Conservation (phyloP, 768 basidiomycete species). For the Lactarius psammicola region DNA sequence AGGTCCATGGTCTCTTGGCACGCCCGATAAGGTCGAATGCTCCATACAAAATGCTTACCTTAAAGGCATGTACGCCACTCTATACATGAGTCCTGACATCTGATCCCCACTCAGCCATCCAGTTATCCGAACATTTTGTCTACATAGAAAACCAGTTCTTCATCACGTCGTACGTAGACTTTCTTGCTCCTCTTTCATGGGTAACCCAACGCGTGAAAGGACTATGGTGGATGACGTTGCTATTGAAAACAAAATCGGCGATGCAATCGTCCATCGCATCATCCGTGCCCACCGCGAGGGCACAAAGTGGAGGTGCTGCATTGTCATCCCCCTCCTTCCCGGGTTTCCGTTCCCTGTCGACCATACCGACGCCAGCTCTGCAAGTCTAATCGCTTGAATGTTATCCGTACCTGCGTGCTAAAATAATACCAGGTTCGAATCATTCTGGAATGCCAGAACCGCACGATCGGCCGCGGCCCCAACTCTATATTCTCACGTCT, state of each 20-base stretch:
- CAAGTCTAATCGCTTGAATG: constrained; percentile 40
- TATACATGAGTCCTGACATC: not conserved
- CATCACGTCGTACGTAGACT: constrained; percentile 69
- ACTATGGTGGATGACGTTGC: constrained; percentile 82
- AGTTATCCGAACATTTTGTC: constrained; percentile 93
- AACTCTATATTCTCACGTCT: constrained; percentile 88
- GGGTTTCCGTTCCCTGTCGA: constrained; percentile 94
- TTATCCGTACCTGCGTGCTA: not conserved
- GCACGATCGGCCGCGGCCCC: constrained; percentile 83
- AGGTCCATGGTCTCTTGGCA: constrained; percentile 96
- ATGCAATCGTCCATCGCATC: constrained; percentile 89
- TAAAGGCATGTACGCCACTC: constrained; percentile 52
- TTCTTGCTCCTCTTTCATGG: not conserved
- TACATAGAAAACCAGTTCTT: constrained; percentile 98
- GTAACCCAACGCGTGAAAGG: constrained; percentile 38
- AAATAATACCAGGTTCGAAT: constrained; percentile 67
- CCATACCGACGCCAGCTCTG: constrained; percentile 88
- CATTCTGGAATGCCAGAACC: constrained; percentile 93
- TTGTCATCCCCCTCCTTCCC: constrained; percentile 88
- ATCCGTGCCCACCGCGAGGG: constrained; percentile 80
- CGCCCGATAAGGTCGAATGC: constrained; percentile 75
- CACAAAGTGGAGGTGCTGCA: constrained; percentile 88
- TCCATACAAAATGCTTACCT: constrained; percentile 95
- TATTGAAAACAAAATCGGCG: constrained; percentile 92
- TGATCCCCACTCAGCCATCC: constrained; percentile 58